Conservation (phyloP, 2,329 filamentous ascomycete species). For the Epichloe coenophiala region DNA sequence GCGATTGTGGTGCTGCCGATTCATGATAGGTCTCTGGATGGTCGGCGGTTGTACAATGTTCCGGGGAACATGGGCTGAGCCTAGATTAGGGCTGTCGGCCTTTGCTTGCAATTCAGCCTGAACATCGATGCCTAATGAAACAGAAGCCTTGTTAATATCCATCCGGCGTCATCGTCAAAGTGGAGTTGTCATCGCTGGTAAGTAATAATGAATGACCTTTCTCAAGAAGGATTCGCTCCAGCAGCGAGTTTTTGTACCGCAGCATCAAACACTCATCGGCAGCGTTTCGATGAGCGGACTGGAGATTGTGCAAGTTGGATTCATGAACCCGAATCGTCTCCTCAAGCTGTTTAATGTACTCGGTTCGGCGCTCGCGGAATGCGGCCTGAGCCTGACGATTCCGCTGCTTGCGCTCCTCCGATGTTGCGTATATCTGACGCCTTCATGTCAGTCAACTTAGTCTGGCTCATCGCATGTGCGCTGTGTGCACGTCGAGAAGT, state of each 20-base stretch:
- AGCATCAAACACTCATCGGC: constrained; percentile 97
- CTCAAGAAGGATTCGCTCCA: constrained; percentile 90
- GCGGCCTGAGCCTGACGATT: constrained; percentile 96
- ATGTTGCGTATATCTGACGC: constrained; percentile 87
- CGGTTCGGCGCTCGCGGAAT: constrained; percentile 88
- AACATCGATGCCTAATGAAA: constrained; percentile 73
- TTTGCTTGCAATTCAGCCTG: constrained; percentile 90
- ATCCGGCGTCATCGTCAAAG: not conserved
- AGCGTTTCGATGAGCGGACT: constrained; percentile 85
- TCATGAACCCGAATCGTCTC: constrained; percentile 96
- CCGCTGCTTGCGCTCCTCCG: constrained; percentile 93
- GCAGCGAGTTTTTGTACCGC: constrained; percentile 92
- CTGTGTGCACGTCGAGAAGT: not conserved
- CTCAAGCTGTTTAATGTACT: constrained; percentile 99
- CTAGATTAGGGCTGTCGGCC: constrained; percentile 72
- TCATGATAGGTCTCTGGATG: constrained; percentile 68
- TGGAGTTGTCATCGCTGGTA: not conserved
- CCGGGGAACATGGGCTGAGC: constrained; percentile 52
- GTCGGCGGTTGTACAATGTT: constrained; percentile 60
- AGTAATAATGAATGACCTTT: constrained; percentile 54
- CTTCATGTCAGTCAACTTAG: constrained; percentile 5
- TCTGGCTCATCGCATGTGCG: not conserved
- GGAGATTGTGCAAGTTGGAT: constrained; percentile 79
- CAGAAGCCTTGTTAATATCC: not conserved
- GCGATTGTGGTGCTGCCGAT: constrained; percentile 63